phyloP scores from a whole-genome alignment of 1,284 basidiomycete species.

The Taiwanofungus camphoratus region DNA sequence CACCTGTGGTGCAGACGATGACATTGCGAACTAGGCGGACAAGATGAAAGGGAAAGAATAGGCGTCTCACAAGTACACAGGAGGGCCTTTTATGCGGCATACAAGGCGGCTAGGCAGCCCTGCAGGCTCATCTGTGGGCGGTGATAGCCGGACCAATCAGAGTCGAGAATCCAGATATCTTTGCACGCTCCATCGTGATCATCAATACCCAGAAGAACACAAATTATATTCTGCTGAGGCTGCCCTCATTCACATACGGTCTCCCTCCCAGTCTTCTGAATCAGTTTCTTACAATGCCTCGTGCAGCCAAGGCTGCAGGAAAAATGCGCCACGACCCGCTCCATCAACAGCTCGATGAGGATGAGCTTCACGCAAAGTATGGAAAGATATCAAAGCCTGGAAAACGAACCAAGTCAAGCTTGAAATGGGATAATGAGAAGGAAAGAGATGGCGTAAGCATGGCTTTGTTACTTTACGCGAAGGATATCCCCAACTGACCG shows the following conservation, averaged over 20 bases:
- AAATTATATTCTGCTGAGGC: no score
- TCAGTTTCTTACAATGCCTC: slow-evolving; percentile 48
- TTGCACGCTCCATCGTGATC: no score
- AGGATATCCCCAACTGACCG: slow-evolving; percentile 1
- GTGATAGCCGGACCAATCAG: slow-evolving; percentile 13
- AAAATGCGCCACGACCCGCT: slow-evolving; percentile 80
- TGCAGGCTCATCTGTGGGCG: slow-evolving; percentile 1
- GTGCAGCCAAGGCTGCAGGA: slow-evolving; percentile 42
- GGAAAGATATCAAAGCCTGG: slow-evolving; percentile 72
- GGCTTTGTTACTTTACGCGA: neutral
- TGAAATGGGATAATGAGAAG: slow-evolving; percentile 39
- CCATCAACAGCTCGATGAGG: slow-evolving; percentile 74
- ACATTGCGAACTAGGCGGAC: neutral
- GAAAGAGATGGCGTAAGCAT: slow-evolving; percentile 48
- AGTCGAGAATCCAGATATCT: neutral
- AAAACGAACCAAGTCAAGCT: slow-evolving; percentile 60
- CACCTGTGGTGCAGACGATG: slow-evolving; percentile 1
- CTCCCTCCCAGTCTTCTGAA: neutral
- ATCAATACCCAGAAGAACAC: no score
- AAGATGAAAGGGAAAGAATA: neutral
- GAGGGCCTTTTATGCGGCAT: slow-evolving; percentile 4
- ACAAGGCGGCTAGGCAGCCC: neutral
- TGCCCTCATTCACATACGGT: slow-evolving; percentile 3
- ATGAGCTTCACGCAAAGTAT: slow-evolving; percentile 70
- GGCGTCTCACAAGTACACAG: neutral